A percentile compares a stretch with the other conserved stretches of the same genome.
phyloP scores from a whole-genome alignment of 495 filamentous ascomycete species.

The Margaritispora aquatica region DNA sequence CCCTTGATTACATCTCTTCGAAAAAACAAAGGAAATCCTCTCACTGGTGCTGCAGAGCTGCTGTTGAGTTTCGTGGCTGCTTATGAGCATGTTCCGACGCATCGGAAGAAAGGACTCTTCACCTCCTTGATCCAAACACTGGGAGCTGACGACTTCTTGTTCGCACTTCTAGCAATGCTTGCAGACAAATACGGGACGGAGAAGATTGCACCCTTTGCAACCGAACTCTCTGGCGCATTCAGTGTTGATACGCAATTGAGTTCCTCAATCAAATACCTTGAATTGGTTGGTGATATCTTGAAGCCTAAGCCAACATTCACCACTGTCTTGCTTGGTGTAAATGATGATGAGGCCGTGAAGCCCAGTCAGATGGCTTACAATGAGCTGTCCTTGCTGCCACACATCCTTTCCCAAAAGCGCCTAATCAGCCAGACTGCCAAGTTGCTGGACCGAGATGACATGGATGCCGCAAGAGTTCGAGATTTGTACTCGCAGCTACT shows the following conservation, averaged over 20 bases:
- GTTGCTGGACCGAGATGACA: constrained; percentile 45
- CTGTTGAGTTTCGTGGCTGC: constrained; percentile 88
- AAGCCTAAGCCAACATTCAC: constrained; percentile 64
- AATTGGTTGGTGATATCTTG: constrained; percentile 64
- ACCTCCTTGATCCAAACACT: constrained; percentile 73
- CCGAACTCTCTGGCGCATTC: constrained; percentile 48
- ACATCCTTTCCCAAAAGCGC: constrained; percentile 42
- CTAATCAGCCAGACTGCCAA: constrained; percentile 41
- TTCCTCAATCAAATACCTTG: constrained; percentile 65
- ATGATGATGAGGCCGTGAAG: constrained; percentile 52
- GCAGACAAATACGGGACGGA: constrained; percentile 59
- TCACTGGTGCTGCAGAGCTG: constrained; percentile 76
- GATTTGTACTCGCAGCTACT: constrained; percentile 63
- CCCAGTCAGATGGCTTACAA: constrained; percentile 52
- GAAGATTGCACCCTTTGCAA: constrained; percentile 43
- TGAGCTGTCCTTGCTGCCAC: constrained; percentile 53
- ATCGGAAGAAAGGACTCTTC: constrained; percentile 76
- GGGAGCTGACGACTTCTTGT: constrained; percentile 75
- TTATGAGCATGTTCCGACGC: constrained; percentile 87
- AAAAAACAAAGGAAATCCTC: constrained; percentile 65
- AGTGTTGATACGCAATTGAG: constrained; percentile 60
- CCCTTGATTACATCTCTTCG: constrained; percentile 82
- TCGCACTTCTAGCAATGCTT: constrained; percentile 64
- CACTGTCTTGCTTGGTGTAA: constrained; percentile 56
- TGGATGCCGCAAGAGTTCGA: constrained; percentile 55